A percentile compares a stretch with the other conserved stretches of the same genome.
Conservation (phyloP, 768 basidiomycete genomes). For the Cytidiella melzeri region DNA sequence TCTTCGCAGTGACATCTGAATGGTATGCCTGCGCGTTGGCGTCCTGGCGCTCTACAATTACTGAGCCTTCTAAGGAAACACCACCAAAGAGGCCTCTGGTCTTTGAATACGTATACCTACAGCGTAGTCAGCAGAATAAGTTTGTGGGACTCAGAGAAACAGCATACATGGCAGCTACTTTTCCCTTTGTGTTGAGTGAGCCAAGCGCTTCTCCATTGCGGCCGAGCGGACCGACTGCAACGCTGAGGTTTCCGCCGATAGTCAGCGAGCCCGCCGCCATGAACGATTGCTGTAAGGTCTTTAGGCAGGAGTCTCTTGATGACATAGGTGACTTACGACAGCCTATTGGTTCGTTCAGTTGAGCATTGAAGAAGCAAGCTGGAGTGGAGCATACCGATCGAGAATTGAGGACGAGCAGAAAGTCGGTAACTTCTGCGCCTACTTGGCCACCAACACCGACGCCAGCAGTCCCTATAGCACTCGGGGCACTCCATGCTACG, state of each 20-base stretch:
- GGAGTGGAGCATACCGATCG: conserved; percentile 45
- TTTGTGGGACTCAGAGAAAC: background rate
- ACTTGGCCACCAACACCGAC: conserved; percentile 81
- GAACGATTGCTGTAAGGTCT: conserved; percentile 58
- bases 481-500: conserved; percentile 88
- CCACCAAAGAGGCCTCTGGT: conserved; percentile 94
- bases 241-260: conserved; percentile 84
- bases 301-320: background rate
- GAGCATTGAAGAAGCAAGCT: background rate
- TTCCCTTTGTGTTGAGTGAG: conserved; percentile 76
- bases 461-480: conserved; percentile 91
- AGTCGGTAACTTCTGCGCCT: conserved; percentile 87
- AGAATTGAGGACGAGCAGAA: conserved; percentile 84
- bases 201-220: conserved; percentile 93
- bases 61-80: conserved; percentile 79
- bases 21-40: conserved; percentile 82
- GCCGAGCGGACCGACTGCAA: conserved; percentile 88
- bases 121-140: conserved; percentile 2
- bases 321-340: conserved; percentile 43
- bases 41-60: conserved; percentile 92
- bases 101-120: conserved; percentile 86
- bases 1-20: conserved; percentile 65
- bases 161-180: conserved; percentile 82
- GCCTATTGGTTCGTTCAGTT: conserved; percentile 11
- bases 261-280: conserved; percentile 93